Percentiles rank a stretch among this genome's conserved stretches.
These are phyloP conservation scores for Zizania latifolia DNA, from an alignment of 176 grass and related monocot genomes.

Conservation along the genomic window DNA sequence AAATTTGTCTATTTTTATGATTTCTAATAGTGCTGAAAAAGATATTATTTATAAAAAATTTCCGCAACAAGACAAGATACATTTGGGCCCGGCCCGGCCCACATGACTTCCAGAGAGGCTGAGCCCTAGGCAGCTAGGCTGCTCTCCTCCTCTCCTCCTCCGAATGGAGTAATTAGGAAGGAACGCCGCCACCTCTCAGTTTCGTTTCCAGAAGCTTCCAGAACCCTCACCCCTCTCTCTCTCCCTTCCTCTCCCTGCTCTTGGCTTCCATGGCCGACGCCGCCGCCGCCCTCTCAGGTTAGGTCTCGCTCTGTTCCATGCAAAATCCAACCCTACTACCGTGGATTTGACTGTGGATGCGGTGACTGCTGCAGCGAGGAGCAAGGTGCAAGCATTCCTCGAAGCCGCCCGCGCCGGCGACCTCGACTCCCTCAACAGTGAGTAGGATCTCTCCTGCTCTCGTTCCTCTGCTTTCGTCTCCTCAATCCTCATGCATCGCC, in stretches of 20 bases:
- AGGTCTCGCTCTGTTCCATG: background rate
- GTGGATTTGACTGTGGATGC: background rate
- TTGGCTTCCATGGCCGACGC: constrained; percentile 22
- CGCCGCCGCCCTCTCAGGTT: constrained; percentile 32
- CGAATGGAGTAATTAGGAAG: too few relatives aligned
- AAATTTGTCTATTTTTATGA: too few relatives aligned
- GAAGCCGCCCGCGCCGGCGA: constrained; percentile 70
- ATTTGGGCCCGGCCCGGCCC: too few relatives aligned
- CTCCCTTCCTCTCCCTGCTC: background rate
- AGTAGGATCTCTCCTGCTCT: constrained; percentile 22
- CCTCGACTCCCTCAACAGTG: constrained; percentile 64
- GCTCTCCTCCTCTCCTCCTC: too few relatives aligned
- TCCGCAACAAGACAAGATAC: too few relatives aligned
- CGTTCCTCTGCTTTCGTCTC: background rate
- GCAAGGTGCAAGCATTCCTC: constrained; percentile 79
- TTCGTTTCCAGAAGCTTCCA: constrained; percentile 13
- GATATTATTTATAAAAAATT: too few relatives aligned
- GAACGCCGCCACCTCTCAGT: constrained; percentile 1
- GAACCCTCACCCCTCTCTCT: background rate
- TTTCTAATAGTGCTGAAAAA: too few relatives aligned
- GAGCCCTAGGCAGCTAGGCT: too few relatives aligned
- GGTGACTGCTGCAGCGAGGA: constrained; percentile 40
- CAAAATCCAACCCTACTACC: background rate
- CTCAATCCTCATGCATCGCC: background rate
- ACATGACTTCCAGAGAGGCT: too few relatives aligned